Evolutionary conservation across 2,329 filamentous ascomycete species (phyloP).

Genomic region (Aspergillus ochraceoroseus): DNA sequence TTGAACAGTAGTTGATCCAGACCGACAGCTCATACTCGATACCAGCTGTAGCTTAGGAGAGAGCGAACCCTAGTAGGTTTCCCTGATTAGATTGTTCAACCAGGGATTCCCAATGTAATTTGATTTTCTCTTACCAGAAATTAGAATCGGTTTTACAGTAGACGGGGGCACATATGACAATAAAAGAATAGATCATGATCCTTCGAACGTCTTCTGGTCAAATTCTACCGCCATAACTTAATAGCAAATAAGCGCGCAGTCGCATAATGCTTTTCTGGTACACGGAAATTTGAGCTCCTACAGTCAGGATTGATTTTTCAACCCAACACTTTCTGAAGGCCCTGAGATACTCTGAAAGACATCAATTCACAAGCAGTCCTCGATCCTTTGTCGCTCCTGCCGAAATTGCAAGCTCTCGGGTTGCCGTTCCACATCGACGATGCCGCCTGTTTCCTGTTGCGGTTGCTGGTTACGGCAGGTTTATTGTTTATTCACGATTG

Average conservation of each 20-base stretch:
- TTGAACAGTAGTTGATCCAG: conserved; percentile 14
- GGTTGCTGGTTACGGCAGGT: no score
- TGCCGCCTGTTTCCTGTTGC: no score
- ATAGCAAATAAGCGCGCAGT: not conserved
- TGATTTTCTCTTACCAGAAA: conserved; percentile 3
- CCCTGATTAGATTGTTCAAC: not conserved
- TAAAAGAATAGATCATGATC: conserved; percentile 6
- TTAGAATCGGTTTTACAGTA: no score
- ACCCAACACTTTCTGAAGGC: no score
- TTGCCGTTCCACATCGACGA: no score
- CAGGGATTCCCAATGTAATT: conserved; percentile 10
- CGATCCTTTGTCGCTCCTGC: not conserved
- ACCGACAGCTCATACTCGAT: conserved; percentile 7
- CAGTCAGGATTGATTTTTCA: not conserved
- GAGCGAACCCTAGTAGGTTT: not conserved
- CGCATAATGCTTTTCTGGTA: not conserved
- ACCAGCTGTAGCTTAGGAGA: conserved; percentile 10
- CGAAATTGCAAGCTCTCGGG: not conserved
- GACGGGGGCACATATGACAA: conserved; percentile 3
- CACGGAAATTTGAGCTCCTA: not conserved
- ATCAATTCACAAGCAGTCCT: no score
- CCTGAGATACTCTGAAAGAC: no score
- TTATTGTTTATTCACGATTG: not conserved
- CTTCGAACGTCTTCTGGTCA: no score
- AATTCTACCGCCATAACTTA: not conserved